Evolutionary conservation across 116 monocot species (phyloP).

Genomic region (Phalaenopsis hybrid): DNA sequence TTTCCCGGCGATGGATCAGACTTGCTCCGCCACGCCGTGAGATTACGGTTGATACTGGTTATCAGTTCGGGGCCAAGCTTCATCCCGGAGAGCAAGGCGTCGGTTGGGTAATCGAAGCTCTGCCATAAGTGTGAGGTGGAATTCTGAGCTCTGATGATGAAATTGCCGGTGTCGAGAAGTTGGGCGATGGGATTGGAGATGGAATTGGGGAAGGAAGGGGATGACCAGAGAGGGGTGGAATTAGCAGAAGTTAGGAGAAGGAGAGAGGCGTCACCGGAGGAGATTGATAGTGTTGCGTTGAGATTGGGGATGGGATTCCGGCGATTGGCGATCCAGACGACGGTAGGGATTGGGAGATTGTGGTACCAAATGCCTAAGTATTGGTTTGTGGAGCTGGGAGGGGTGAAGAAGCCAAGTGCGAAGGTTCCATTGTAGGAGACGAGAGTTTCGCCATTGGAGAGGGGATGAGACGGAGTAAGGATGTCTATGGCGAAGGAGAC

Average conservation of each 20-base stretch:
- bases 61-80: constrained; percentile 19
- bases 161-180: constrained; percentile 33
- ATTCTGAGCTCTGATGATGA: constrained; percentile 9
- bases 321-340: constrained; percentile 39
- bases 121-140: constrained; percentile 25
- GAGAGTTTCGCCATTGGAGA: constrained; percentile 8
- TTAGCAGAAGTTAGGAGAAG: neutral
- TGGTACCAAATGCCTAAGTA: constrained; percentile 23
- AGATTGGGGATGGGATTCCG: constrained; percentile 6
- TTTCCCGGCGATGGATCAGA: constrained; percentile 21
- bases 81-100: constrained; percentile 37
- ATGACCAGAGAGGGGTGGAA: constrained; percentile 2
- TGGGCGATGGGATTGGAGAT: constrained; percentile 14
- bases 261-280: neutral
- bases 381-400: neutral
- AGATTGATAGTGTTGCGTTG: neutral
- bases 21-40: constrained; percentile 19
- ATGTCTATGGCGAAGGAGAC: neutral
- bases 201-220: neutral
- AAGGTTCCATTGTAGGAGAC: constrained; percentile 6
- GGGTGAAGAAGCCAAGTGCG: constrained; percentile 20
- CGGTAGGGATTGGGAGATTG: neutral
- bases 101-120: constrained; percentile 55
- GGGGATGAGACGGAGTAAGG: neutral
- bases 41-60: constrained; percentile 6